These are phyloP conservation scores for Endothia cerciana DNA, from an alignment of 2,329 filamentous ascomycete genomes.

Conservation along the genomic window DNA sequence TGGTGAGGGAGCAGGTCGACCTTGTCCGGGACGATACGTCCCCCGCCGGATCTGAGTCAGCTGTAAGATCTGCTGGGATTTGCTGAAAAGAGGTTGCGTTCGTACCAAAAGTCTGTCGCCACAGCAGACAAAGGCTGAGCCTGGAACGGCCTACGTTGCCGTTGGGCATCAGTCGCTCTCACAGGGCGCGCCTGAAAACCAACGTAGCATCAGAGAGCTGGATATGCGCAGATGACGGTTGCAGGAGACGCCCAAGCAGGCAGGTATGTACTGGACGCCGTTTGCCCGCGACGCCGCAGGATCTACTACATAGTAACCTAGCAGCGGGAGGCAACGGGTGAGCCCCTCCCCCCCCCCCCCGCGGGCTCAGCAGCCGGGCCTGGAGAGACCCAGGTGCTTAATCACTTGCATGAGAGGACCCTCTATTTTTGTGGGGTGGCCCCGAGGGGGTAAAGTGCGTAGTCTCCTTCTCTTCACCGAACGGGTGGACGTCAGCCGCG, in stretches of 20 bases:
- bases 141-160: background rate
- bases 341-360: too few species aligned
- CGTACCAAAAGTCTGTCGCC: too few species aligned
- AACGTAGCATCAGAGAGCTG: background rate
- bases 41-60: too few species aligned
- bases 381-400: background rate
- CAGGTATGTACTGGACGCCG: background rate
- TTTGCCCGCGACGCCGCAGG: background rate
- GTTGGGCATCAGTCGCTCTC: background rate
- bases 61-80: too few species aligned
- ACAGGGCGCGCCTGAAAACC: background rate
- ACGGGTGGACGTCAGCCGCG: background rate
- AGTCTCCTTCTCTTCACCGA: background rate
- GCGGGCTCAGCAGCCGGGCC: background rate
- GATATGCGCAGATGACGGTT: slow-evolving; percentile 18
- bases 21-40: too few species aligned
- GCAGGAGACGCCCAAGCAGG: slow-evolving; percentile 8
- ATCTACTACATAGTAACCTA: too few species aligned
- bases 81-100: too few species aligned
- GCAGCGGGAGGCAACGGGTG: slow-evolving; percentile 8
- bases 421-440: too few species aligned
- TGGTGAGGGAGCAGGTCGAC: too few species aligned
- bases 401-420: too few species aligned
- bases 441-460: too few species aligned
- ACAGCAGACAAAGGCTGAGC: too few species aligned